Base-by-base conservation (phyloP, 768 basidiomycete species). In the Gelatoporia subvermispora region DNA sequence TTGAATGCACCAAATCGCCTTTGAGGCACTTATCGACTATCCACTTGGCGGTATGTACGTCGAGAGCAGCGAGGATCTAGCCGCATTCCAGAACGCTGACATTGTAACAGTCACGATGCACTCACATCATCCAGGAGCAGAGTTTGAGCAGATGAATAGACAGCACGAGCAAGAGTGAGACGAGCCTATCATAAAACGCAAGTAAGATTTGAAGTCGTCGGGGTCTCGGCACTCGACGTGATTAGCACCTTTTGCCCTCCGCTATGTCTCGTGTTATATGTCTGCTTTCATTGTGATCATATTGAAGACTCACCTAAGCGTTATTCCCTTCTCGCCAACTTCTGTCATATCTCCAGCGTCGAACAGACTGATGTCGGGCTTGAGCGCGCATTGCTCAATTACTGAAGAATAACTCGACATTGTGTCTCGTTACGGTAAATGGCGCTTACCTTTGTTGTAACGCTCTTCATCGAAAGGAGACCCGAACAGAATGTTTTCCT, bases 121-220 rank as follows among this genome's bases (percentile, higher is more conserved):
- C 60, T 50, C 35, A 88, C 78, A 57, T 90, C 88, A 56, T 92
- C 88, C 38, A 90, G 65, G 10, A 92, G 63, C 11, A 92, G 58
- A 22, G 83, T 78, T 15, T 77, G 62, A 0, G 87, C 81, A 8
- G 63, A 62, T 1, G 77, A 78, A 22, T 84, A 84, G 1, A 83
- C 67, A 0, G 81, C 79, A 8, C 81, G 69, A 11, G 82, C 82
- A n/a, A 81, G 66, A 1, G 77, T 77, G 25, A 83, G 65, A 22
- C 81, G 60, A 62, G 70, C 79, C 69, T 59, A 17, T 9, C 2
- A 11, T 18, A 36, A 2, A 24, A n/a, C n/a, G n/a, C n/a, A n/a
- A n/a, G n/a, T n/a, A n/a, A n/a, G n/a, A n/a, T n/a, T n/a, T n/a
- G n/a, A n/a, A n/a, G n/a, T n/a, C n/a, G n/a, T n/a, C n/a, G n/a